phyloP scores from a whole-genome alignment of 345 rosid genomes.

The Ceriops tagal region DNA sequence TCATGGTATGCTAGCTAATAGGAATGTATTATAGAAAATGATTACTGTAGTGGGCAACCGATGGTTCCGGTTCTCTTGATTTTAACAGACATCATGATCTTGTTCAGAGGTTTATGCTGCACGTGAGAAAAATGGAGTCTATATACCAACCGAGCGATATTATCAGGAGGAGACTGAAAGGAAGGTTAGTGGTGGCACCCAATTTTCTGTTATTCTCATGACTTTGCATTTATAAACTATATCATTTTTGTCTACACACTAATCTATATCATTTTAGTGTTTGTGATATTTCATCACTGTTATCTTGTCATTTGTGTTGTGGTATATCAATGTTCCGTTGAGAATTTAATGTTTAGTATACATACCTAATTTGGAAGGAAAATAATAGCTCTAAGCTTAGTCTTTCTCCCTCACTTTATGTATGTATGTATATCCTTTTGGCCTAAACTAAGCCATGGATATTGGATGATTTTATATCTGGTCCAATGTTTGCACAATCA shows the following conservation, averaged over 20 bases:
- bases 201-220: neutral
- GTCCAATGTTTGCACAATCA: neutral
- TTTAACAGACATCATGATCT: neutral
- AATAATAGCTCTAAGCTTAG: no score
- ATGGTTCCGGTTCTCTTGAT: neutral
- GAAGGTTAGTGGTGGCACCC: constrained; percentile 49
- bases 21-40: neutral
- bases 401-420: neutral
- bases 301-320: neutral
- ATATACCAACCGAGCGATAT: constrained; percentile 91
- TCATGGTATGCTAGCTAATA: neutral
- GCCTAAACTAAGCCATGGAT: no score
- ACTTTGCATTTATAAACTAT: no score
- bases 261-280: no score
- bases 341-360: neutral
- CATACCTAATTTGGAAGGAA: neutral
- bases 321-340: neutral
- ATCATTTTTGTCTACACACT: no score
- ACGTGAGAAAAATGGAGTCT: constrained; percentile 95
- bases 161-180: constrained; percentile 94
- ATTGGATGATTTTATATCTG: no score
- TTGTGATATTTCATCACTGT: no score
- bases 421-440: no score
- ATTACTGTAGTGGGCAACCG: neutral
- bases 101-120: constrained; percentile 92